Evolutionary conservation across 352 stramenopile species (phyloP).

Genomic region (Phytophthora pinifolia): DNA sequence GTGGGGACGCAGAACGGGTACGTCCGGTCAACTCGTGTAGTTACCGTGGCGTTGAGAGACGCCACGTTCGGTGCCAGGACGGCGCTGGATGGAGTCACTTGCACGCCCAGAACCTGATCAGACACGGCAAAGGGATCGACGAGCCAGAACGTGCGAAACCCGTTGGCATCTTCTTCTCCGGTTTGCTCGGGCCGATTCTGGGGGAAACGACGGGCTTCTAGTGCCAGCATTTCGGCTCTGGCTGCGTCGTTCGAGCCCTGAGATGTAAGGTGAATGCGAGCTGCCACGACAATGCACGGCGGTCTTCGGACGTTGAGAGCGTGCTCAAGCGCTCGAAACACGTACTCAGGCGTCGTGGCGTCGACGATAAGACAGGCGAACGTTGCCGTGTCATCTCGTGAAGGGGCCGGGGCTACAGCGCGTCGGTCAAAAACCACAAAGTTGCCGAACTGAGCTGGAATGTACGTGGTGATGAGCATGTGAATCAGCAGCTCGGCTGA

Average conservation of each 20-base stretch:
- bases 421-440: conserved; percentile 87
- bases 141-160: conserved; percentile 90
- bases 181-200: conserved; percentile 91
- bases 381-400: conserved; percentile 42
- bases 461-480: conserved; percentile 91
- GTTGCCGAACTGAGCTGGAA: conserved; percentile 92
- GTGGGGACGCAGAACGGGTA: conserved; percentile 94
- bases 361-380: conserved; percentile 57
- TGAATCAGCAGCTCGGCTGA: conserved; percentile 86
- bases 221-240: conserved; percentile 5
- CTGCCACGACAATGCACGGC: conserved; percentile 82
- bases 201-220: conserved; percentile 43
- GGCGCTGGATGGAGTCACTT: conserved; percentile 77
- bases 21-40: conserved; percentile 80
- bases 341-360: conserved; percentile 43
- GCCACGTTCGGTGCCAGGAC: conserved; percentile 61
- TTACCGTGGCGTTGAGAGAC: conserved; percentile 83
- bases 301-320: conserved; percentile 84
- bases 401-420: conserved; percentile 45
- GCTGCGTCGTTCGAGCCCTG: conserved; percentile 9
- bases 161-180: conserved; percentile 81
- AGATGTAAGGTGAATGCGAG: conserved; percentile 26
- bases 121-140: conserved; percentile 52
- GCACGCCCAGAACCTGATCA: conserved; percentile 53
- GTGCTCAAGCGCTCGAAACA: conserved; percentile 82